phyloP scores from a whole-genome alignment of 2,329 filamentous ascomycete species.

The Diaporthe citrichinensis region DNA sequence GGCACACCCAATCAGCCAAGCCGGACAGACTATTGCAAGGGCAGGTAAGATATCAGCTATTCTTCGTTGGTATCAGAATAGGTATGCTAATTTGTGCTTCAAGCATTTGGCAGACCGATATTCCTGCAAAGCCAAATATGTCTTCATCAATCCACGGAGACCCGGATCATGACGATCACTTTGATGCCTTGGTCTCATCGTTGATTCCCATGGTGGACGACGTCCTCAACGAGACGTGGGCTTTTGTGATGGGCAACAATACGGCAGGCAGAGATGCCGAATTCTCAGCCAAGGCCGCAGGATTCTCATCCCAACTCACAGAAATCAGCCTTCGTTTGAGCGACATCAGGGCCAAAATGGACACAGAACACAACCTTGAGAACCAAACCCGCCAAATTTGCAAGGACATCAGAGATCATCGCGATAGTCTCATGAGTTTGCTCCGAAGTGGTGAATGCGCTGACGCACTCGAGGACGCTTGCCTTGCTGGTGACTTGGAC shows the following conservation, averaged over 20 bases:
- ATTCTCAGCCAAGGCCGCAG: not conserved
- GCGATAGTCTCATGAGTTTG: not conserved
- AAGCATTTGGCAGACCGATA: not conserved
- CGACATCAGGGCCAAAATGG: not conserved
- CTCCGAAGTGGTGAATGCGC: not conserved
- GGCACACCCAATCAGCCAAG: too few species aligned
- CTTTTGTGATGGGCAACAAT: not conserved
- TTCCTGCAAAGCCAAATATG: not conserved
- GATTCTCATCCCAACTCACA: not conserved
- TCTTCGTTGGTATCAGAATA: too few species aligned
- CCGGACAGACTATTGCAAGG: not conserved
- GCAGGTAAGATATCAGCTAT: not conserved
- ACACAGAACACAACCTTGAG: not conserved
- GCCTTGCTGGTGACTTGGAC: not conserved
- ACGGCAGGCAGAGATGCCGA: not conserved
- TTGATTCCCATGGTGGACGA: not conserved
- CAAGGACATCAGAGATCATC: not conserved
- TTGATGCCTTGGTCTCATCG: not conserved
- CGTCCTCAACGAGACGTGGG: too few species aligned
- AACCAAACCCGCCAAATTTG: too few species aligned
- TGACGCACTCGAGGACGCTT: not conserved
- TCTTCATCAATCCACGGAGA: not conserved
- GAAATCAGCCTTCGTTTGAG: not conserved
- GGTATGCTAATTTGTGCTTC: not conserved
- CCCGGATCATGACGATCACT: too few species aligned